Base-by-base conservation (phyloP, 352 stramenopile genomes). In the Pythium vanterpoolii region DNA sequence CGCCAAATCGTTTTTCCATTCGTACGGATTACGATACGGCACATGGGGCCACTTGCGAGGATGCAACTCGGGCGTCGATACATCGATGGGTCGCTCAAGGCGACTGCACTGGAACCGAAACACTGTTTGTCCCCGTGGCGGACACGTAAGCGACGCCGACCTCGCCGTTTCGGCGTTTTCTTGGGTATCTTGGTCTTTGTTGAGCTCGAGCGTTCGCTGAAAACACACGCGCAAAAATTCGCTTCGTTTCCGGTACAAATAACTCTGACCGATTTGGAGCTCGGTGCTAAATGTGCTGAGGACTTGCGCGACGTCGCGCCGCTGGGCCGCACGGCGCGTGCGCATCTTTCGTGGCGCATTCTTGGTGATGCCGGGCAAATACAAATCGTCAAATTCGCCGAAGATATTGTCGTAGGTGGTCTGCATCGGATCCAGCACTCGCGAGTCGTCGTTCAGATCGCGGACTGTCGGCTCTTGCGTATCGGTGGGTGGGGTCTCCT, bases 31-130 rank as follows among this genome's bases (percentile, higher is more conserved):
- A 52, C 77, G 69, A 51, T 71, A 79, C 19, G 82, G 79, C 13
- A 92, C 46, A 59, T 92, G 79, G 13, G 79, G 82, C 82, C 82
- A 92, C 31, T 89, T 83, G 19, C 79, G 63, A 28, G 82, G 82
- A 24, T 78, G 59, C 24, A 90, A 56, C 2, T 54, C 62, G 14
- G 79, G 72, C 1, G 81, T 61, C 1, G 68, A 71, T 8, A 74
- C 78, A 44, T 87, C 76, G 7, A 86, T 56, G 1, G 72, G 53
- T 4, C 49, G 31, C 23, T 67, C 64, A 14, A 54, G 40, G 2
- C 54, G 44, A 26, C 47, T 52, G 26, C 45, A 60, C 27, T 60
- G 49, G 47, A 71, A 66, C 10, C 43, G 52, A 21, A 62, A 68
- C 4, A 19, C n/a, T 23, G 23, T 34, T 40, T 54, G 56, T 13